Base-by-base conservation (phyloP, 257 asterid genomes). In the Avicennia marina region DNA sequence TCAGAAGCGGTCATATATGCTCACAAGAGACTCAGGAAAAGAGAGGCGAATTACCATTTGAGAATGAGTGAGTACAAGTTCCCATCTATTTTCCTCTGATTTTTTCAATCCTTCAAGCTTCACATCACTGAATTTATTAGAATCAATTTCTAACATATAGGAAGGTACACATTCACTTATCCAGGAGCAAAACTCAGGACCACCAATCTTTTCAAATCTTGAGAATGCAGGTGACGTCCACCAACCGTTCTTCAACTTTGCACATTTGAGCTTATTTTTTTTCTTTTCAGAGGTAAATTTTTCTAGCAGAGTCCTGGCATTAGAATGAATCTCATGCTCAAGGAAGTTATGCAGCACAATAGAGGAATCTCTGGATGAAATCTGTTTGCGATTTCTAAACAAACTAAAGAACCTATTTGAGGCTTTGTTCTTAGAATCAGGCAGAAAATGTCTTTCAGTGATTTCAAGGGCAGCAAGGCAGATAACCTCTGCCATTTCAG, bases 171-270 rank as follows among this genome's bases (percentile, higher is more conserved):
- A 75, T 60, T 90, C 96, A 58, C 88, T 79, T 32, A 81, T 61
- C 98, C 98, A 87, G 73, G 83, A 64, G 72, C 79, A 57, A 76
- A 90, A 87, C 41, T 82, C 91, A 54, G 78, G 78, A 54, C 95
- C 96, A 21, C 93, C 94, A 72, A 70, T 73, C 74, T 77, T 89
- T 62, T 87, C 87, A 83, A 90, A 58, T 72, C 78, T 72, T 33
- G 76, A 68, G 54, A 72, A 72, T 41, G 82, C 74, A 50, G 82
- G 68, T 27, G 82, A 72, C 25, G 51, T 66, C 89, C 83, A 81
- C 84, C 87, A 83, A 67, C 68, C 65, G 68, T 62, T 63, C 63
- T 72, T 77, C 73, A 66, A 64, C 21, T 67, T 64, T 21, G 59
- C 54, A 60, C 70, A 72, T 71, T 69, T 58, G 43, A 77, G 62